Evolutionary conservation across 495 filamentous ascomycete genomes (phyloP), one percentile per base, ranked within the genome.

Genomic region (Daldinia loculata): DNA sequence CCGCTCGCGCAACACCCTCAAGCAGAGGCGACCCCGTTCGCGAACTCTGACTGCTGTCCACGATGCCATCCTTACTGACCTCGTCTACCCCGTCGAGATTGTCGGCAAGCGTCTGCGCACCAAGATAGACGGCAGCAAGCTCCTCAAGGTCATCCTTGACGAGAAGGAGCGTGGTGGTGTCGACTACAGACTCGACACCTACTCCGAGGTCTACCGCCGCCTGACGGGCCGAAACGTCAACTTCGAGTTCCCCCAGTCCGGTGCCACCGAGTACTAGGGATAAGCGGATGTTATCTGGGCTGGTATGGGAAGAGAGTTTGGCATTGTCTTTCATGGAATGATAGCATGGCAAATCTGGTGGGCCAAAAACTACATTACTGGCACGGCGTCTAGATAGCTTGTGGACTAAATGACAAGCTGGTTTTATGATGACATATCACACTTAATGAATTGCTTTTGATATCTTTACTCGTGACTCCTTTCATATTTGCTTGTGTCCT

Each of bases 161-260:
- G 95, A 98, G 90, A 98, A 98, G 93, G 95, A 99, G 93, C 91
- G 93, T 77, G 94, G 95, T 76, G 93, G 92, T 80, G 94, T 98
- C 74, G 95, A 98, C 88, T 97, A 97, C 88, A 89, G 95, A 81
- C 91, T 99, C 74, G 95, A 99, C 84, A 98, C 95, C 76, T 99
- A 98, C 87, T 93, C 92, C 63, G 95, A 98, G 89, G 95, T 99
- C 78, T 99, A 99, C 89, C 91, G 91, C 81, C 90, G 92, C 66
- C 85, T 99, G 79, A 99, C 95, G 51, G 95, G 95, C 84, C 94
- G 95, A 82, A 85, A 87, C 75, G 95, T 99, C 71, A 86, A 88
- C 79, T 99, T 99, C 82, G 95, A 99, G 91, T 99, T 99, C 88
- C 95, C 95, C 70, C 89, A 93, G 87, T 88, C 88, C 78, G 87